Base-by-base conservation (phyloP, 2,329 filamentous ascomycete species). In the Davidsoniella australis region DNA sequence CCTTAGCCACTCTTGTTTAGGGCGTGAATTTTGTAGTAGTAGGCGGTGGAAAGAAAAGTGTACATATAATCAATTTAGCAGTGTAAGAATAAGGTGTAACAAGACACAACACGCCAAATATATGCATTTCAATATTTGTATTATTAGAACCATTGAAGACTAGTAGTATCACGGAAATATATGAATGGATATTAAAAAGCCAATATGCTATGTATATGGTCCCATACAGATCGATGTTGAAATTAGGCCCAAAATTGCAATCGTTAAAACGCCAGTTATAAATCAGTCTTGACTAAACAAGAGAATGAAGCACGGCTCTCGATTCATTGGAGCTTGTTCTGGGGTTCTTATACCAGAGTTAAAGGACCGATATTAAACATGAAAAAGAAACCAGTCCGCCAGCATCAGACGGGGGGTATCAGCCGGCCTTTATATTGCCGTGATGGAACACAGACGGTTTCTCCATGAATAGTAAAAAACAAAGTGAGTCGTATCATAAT, bases 1-100 rank as follows among this genome's bases (percentile, higher is more conserved):
- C 71, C 10, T 61, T 77, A n/a, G 37, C 38, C 14, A 47, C 38
- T 18, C 36, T 48, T 10, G 20, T 33, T 6, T 45, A 40, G 24
- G 17, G 2, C n/a, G 33, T 16, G 7, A 12, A 33, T 33, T 10
- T 14, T 29, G 29, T 26, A 46, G 18, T 23, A 24, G 29, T 39
- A 40, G 20, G 23, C 33, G 23, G 24, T 20, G 41, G 18, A 12
- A 29, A 50, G 40, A 37, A 36, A 43, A 36, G 43, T 43, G 37
- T 33, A 48, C 42, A 48, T 42, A 43, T 39, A 43, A 20, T 18
- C 16, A 18, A 26, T n/a, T 6, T 29, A 23, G n/a, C 18, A 51
- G 42, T 49, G 48, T 49, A 49, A 49, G 48, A 45, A 23, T 49
- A 49, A n/a, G 37, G 5, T 10, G 8, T 41, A 43, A 41, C 10